Conservation (phyloP, 495 filamentous ascomycete species). For the Pyronema omphalodes region DNA sequence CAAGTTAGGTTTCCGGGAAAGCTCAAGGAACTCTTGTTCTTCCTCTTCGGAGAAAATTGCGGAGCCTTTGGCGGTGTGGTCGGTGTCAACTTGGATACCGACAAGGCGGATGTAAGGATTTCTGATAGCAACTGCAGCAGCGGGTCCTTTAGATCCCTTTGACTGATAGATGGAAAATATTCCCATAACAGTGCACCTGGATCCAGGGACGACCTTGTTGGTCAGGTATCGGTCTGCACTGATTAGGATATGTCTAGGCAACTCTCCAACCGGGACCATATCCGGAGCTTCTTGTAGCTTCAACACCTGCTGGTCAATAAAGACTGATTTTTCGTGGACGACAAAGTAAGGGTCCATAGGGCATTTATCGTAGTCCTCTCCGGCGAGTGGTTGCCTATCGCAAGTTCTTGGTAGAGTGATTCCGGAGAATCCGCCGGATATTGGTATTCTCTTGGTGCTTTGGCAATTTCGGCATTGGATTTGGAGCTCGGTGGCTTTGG, state of each 20-base stretch:
- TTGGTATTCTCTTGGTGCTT: conserved; percentile 47
- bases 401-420: conserved; percentile 68
- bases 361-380: conserved; percentile 39
- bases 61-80: conserved; percentile 74
- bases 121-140: conserved; percentile 74
- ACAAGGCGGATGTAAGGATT: conserved; percentile 93
- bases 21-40: conserved; percentile 90
- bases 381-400: conserved; percentile 30
- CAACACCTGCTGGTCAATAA: conserved; percentile 95
- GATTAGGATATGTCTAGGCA: conserved; percentile 85
- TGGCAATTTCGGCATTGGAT: conserved; percentile 83
- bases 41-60: conserved; percentile 83
- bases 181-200: conserved; percentile 85
- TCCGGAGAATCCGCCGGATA: conserved; percentile 71
- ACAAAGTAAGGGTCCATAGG: conserved; percentile 92
- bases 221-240: conserved; percentile 91
- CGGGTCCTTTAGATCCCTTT: conserved; percentile 67
- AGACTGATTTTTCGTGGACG: conserved; percentile 80
- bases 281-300: conserved; percentile 98
- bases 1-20: conserved; percentile 77
- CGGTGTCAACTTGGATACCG: conserved; percentile 76
- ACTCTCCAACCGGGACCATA: conserved; percentile 90
- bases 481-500: conserved; percentile 72
- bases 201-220: conserved; percentile 89
- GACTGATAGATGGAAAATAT: conserved; percentile 95